These are phyloP conservation scores for Kwoniella newhampshirensis DNA, from an alignment of 768 basidiomycete genomes.

Conservation along the genomic window DNA sequence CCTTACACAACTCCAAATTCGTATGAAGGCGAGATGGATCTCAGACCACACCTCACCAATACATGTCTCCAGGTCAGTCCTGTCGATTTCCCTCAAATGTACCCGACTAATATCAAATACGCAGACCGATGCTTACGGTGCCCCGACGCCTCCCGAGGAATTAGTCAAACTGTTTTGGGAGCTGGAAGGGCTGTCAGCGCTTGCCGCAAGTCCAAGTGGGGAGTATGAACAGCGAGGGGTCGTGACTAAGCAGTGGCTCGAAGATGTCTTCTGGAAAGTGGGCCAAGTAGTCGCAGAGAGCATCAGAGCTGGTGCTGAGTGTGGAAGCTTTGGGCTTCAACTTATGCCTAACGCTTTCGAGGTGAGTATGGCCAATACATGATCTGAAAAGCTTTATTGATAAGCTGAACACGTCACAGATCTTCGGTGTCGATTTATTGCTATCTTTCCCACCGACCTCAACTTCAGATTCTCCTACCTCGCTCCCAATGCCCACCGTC, in stretches of 20 bases:
- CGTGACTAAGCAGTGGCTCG: constrained; percentile 56
- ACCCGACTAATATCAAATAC: neutral
- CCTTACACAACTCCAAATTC: constrained; percentile 63
- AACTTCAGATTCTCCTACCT: neutral
- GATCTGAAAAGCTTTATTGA: too few species aligned
- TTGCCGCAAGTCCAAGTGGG: constrained; percentile 25
- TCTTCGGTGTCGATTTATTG: constrained; percentile 92
- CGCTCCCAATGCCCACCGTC: constrained; percentile 54
- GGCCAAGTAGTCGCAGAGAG: constrained; percentile 69
- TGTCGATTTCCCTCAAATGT: too few species aligned
- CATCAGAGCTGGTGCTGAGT: constrained; percentile 79
- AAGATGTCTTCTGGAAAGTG: constrained; percentile 64
- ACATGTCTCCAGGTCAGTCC: constrained; percentile 69
- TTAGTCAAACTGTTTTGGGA: constrained; percentile 76
- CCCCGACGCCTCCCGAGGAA: constrained; percentile 58
- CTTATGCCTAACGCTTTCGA: constrained; percentile 89
- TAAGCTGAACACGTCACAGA: constrained; percentile 38
- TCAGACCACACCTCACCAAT: constrained; percentile 83
- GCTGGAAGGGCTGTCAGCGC: constrained; percentile 59
- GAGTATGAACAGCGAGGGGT: constrained; percentile 22
- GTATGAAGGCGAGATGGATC: constrained; percentile 54
- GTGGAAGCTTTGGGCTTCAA: constrained; percentile 62
- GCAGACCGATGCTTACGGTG: constrained; percentile 58
- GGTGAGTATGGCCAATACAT: too few species aligned
- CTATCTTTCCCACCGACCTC: constrained; percentile 57